These are phyloP conservation scores for Cystobasidium tubakii DNA, from an alignment of 768 basidiomycete species.

Conservation along the genomic window DNA sequence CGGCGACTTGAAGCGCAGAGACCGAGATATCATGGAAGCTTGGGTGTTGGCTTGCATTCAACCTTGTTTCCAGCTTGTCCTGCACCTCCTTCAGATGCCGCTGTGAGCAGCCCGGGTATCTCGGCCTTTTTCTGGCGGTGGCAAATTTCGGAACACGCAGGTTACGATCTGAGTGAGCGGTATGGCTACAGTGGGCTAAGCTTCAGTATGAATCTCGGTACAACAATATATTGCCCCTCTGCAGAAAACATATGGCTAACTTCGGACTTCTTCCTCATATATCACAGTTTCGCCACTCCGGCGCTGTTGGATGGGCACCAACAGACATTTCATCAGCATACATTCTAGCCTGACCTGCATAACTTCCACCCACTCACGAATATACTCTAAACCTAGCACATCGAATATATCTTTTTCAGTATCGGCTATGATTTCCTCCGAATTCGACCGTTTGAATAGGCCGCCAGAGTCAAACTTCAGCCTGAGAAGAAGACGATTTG, in stretches of 20 bases:
- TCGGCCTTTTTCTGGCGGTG: neutral
- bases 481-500: neutral
- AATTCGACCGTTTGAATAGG: neutral
- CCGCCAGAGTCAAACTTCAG: conserved; percentile 37
- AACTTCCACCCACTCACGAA: conserved; percentile 28
- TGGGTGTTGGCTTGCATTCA: too few species aligned
- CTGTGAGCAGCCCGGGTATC: neutral
- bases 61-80: too few species aligned
- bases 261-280: neutral
- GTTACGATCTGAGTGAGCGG: too few species aligned
- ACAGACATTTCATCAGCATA: neutral
- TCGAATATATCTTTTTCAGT: conserved; percentile 39
- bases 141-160: neutral
- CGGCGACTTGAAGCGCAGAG: neutral
- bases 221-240: too few species aligned
- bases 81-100: too few species aligned
- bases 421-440: conserved; percentile 23
- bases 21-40: too few species aligned
- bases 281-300: conserved; percentile 35
- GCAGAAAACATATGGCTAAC: too few species aligned
- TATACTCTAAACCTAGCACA: conserved; percentile 37
- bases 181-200: too few species aligned
- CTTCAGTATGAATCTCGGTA: too few species aligned
- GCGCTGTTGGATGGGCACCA: conserved; percentile 11
- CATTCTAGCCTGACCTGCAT: neutral